Conservation (phyloP, 768 basidiomycete species). For the Chalciporus piperatus region DNA sequence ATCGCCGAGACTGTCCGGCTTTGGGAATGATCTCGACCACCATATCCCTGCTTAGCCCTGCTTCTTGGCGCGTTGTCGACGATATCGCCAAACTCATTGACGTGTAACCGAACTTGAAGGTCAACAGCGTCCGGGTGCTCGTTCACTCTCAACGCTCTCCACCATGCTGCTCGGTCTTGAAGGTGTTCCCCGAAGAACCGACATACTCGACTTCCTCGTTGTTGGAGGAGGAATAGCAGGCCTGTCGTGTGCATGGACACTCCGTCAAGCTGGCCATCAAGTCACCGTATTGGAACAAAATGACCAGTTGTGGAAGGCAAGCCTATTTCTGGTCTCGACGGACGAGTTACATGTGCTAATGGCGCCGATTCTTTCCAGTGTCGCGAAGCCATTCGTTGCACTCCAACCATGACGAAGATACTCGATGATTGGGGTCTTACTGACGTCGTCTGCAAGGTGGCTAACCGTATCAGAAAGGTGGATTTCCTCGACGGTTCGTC, state of each 20-base stretch:
- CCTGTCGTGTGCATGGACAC: conserved; percentile 51
- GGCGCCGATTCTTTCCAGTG: conserved; percentile 17
- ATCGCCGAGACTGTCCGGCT: too few relatives aligned
- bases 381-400: conserved; percentile 40
- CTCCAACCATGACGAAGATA: conserved; percentile 58
- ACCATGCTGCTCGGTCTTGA: conserved; percentile 11
- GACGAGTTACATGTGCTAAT: too few relatives aligned
- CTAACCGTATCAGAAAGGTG: conserved; percentile 15
- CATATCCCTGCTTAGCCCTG: too few relatives aligned
- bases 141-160: background rate
- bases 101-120: too few relatives aligned
- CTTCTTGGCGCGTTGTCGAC: too few relatives aligned
- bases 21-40: too few relatives aligned
- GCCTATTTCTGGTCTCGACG: background rate
- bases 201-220: conserved; percentile 22
- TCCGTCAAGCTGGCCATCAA: conserved; percentile 53
- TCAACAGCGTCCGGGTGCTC: too few relatives aligned
- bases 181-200: conserved; percentile 3
- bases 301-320: conserved; percentile 37
- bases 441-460: conserved; percentile 37
- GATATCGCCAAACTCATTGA: too few relatives aligned
- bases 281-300: conserved; percentile 53
- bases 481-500: conserved; percentile 16
- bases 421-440: conserved; percentile 53
- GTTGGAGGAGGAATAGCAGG: conserved; percentile 43